These are phyloP conservation scores for Chaetomium fimeti DNA, from an alignment of 495 filamentous ascomycete genomes.

Conservation along the genomic window DNA sequence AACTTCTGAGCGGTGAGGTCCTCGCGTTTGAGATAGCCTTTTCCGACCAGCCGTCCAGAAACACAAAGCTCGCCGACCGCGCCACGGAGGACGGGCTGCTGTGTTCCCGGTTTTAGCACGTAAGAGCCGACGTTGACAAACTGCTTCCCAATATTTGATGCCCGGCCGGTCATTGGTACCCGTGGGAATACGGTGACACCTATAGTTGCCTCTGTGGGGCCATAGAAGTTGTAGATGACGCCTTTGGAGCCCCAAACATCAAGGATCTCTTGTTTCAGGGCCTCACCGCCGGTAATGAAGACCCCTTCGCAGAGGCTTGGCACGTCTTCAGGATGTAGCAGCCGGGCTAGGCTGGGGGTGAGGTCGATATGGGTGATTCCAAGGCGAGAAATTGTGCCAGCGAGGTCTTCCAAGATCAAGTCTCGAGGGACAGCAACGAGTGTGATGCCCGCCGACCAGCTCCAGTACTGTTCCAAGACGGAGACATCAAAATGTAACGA, in stretches of 20 bases:
- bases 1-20: constrained; percentile 66
- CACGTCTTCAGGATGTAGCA: constrained; percentile 63
- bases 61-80: constrained; percentile 85
- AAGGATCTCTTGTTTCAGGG: constrained; percentile 68
- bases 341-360: constrained; percentile 64
- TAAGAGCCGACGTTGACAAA: constrained; percentile 80
- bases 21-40: constrained; percentile 78
- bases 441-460: constrained; percentile 79
- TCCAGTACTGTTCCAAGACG: constrained; percentile 86
- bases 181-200: constrained; percentile 77
- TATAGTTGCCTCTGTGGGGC: constrained; percentile 89
- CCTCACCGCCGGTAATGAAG: constrained; percentile 75
- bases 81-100: constrained; percentile 70
- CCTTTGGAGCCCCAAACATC: constrained; percentile 62
- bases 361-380: constrained; percentile 85
- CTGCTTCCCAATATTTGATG: constrained; percentile 81
- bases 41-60: constrained; percentile 79
- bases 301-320: constrained; percentile 66
- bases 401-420: constrained; percentile 72
- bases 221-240: constrained; percentile 74
- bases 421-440: constrained; percentile 75
- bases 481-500: constrained; percentile 88
- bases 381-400: constrained; percentile 63
- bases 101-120: constrained; percentile 67
- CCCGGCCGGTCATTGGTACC: constrained; percentile 66